Evolutionary conservation across 371 early-diverging fungal species (phyloP), one percentile per base, ranked within the genome.

Genomic region (Fennellomyces sp.): DNA sequence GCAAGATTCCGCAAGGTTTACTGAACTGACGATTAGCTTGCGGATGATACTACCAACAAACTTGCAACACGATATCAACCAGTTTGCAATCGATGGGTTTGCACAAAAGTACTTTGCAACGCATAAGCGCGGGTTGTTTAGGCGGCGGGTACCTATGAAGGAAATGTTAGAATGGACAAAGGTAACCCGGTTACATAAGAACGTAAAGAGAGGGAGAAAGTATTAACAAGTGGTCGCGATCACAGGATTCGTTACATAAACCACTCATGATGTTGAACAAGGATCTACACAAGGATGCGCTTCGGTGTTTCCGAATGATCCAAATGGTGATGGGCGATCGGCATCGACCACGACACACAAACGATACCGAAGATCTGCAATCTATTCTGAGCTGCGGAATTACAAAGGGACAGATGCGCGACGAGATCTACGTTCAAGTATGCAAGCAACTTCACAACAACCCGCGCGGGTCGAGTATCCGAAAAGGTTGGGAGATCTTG

Each of bases 361-460:
- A 69, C 53, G 70, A 66, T 15, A 67, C 66, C 17, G 82, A 79
- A 26, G 91, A 93, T 50, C 87, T 91, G 28, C 94, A 94, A 59
- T 72, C 81, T 58, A 70, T 97, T 27, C 69, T 94, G 27, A 89
- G 88, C 53, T 69, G 74, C 49, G 97, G 96, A 3, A 88, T 96
- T n/a, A 70, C 77, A 13, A 72, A 78, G 29, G 93, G 90, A 23
- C 88, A 85, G 39, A 77, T 98, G 66, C 83, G 96, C 21, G 96
- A 97, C 66, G 98, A 97, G 73, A 92, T 96, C 45, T 95, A 92
- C 67, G 95, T 94, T 10, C 97, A 97, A 78, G 66, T 95, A 23
- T 94, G 93, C 76, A 96, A 95, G 74, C 96, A 96, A 64, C 65
- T 95, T 50, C 87, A 89, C 5, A 76, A 88, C 38, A 96, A 97